Percentiles rank a stretch among this genome's conserved stretches.
Conservation (phyloP, 768 basidiomycete species). For the Mycena galopus region DNA sequence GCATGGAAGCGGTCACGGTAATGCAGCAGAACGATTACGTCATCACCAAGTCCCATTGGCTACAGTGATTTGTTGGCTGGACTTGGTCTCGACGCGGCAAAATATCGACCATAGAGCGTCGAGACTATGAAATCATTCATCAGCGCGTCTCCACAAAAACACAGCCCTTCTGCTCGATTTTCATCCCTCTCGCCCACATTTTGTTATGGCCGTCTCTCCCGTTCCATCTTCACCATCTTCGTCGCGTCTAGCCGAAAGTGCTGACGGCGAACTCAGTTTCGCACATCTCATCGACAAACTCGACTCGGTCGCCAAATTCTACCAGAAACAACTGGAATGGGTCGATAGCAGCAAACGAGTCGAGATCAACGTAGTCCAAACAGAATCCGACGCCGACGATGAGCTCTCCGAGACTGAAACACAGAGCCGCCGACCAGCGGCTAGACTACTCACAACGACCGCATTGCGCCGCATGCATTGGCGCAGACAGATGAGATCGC, state of each 20-base stretch:
- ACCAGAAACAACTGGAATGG: constrained; percentile 34
- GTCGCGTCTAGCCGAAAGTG: background rate
- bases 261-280: background rate
- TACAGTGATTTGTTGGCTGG: constrained; percentile 15
- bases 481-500: constrained; percentile 33
- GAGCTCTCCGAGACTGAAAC: constrained; percentile 21
- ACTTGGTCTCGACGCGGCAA: constrained; percentile 24
- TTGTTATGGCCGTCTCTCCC: background rate
- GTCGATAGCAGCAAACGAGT: constrained; percentile 19
- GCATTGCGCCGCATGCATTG: constrained; percentile 25
- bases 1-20: background rate
- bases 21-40: background rate
- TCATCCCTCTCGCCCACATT: background rate
- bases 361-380: constrained; percentile 10
- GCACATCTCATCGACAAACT: constrained; percentile 31
- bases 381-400: constrained; percentile 29
- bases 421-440: background rate
- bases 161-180: background rate
- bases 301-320: constrained; percentile 29
- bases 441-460: background rate
- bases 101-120: constrained; percentile 3
- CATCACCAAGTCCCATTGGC: background rate
- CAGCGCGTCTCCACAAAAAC: constrained; percentile 12
- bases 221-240: background rate
- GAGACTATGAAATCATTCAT: constrained; percentile 21